Evolutionary conservation across 345 rosid genomes (phyloP).

Genomic region (Eucalyptus tenuipes): DNA sequence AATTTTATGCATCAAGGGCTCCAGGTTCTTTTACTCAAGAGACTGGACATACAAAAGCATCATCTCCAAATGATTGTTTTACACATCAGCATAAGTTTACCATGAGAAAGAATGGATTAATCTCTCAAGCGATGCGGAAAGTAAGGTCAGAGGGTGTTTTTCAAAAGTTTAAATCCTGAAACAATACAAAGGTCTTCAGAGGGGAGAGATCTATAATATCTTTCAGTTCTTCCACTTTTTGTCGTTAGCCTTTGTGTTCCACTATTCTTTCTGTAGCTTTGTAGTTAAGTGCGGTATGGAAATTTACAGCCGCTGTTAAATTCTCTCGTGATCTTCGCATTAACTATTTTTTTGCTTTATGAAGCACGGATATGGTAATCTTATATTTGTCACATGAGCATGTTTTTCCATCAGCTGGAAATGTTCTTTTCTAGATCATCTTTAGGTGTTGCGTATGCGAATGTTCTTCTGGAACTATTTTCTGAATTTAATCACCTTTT

Average conservation of each 20-base stretch:
- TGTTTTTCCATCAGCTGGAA: background rate
- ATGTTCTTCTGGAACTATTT: background rate
- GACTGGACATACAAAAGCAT: background rate
- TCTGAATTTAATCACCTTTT: background rate
- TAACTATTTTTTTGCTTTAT: background rate
- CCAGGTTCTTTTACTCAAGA: background rate
- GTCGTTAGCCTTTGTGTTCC: background rate
- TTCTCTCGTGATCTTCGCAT: background rate
- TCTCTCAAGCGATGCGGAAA: slow-evolving; percentile 34
- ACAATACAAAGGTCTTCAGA: background rate
- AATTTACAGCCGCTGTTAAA: background rate
- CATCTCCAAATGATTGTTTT: slow-evolving; percentile 5
- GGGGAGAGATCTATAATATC: background rate
- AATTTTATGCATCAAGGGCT: slow-evolving; percentile 19
- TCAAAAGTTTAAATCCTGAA: background rate
- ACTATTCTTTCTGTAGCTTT: background rate
- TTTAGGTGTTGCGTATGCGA: background rate
- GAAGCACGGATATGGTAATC: background rate
- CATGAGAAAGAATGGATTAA: slow-evolving; percentile 14
- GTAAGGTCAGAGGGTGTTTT: slow-evolving; percentile 43
- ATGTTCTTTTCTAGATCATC: background rate
- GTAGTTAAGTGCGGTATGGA: background rate
- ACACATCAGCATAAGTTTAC: slow-evolving; percentile 2
- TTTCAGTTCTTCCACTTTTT: background rate
- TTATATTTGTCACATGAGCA: background rate